These are phyloP conservation scores for Micractinium conductrix DNA, from an alignment of 139 green algal genomes.

Conservation along the genomic window DNA sequence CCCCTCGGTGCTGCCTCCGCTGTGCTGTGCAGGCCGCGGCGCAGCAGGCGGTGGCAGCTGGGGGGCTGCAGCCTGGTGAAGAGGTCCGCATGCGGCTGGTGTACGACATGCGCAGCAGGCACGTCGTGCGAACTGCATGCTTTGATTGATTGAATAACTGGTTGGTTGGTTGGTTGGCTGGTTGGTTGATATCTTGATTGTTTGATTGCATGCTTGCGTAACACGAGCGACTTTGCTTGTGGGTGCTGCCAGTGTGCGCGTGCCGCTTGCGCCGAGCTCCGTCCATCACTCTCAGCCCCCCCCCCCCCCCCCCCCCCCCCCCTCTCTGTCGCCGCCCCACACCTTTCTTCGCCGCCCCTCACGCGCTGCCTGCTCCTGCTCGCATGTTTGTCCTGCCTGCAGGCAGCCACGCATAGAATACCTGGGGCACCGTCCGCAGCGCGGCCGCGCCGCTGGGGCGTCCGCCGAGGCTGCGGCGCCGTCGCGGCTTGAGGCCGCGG, in stretches of 20 bases:
- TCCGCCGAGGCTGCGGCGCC: not conserved
- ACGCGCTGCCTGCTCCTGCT: not conserved
- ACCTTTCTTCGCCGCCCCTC: not conserved
- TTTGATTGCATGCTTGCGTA: too few species aligned
- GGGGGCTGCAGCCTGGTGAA: slow-evolving; percentile 3
- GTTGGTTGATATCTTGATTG: too few species aligned
- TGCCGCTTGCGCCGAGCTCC: too few species aligned
- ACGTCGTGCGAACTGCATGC: not conserved
- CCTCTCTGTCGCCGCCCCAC: not conserved
- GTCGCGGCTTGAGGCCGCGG: not conserved
- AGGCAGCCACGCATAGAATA: slow-evolving; percentile 28
- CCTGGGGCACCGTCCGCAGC: not conserved
- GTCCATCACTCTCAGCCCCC: too few species aligned
- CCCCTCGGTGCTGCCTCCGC: too few species aligned
- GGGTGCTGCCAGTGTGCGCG: too few species aligned
- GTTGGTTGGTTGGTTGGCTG: too few species aligned
- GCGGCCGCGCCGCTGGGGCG: not conserved
- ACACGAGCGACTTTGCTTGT: too few species aligned
- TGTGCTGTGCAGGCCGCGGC: too few species aligned
- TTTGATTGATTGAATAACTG: too few species aligned
- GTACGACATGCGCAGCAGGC: not conserved
- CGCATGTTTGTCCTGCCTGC: not conserved
- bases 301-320: too few species aligned
- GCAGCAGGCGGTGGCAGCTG: slow-evolving; percentile 20
- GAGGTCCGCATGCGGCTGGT: slow-evolving; percentile 34